A percentile compares a stretch with the other conserved stretches of the same genome.
Conservation (phyloP, 78 protist species). For the Emiliania huxleyi region DNA sequence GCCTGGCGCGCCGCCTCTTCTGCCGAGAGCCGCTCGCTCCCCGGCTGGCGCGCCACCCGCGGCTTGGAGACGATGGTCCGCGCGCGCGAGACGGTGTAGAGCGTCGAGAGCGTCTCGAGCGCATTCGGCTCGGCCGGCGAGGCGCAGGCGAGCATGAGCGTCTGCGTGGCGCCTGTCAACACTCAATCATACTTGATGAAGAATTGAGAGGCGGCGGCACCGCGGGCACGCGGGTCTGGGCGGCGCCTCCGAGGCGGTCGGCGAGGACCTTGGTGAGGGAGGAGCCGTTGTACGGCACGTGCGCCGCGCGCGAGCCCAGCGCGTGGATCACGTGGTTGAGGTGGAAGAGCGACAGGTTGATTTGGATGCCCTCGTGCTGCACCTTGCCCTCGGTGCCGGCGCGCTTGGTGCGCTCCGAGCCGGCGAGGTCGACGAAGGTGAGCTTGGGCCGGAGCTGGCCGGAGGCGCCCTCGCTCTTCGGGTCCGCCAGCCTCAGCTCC, state of each 20-base stretch:
- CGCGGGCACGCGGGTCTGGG: too few relatives aligned
- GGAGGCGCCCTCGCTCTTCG: not conserved
- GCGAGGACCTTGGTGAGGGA: not conserved
- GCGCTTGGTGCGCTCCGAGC: slow-evolving; percentile 47
- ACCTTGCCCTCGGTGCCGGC: slow-evolving; percentile 6
- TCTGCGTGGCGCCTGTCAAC: not conserved
- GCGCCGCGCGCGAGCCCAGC: not conserved
- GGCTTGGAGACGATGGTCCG: not conserved
- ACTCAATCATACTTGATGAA: too few relatives aligned
- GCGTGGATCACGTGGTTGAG: not conserved
- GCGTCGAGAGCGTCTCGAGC: not conserved
- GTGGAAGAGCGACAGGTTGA: not conserved
- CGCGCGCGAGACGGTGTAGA: not conserved
- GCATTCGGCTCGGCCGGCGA: not conserved
- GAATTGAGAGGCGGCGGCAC: too few relatives aligned
- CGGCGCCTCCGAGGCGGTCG: not conserved
- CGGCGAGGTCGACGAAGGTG: slow-evolving; percentile 39
- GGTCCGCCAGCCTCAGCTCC: not conserved
- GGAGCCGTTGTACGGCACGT: not conserved
- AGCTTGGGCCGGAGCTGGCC: not conserved
- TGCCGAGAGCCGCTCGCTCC: not conserved
- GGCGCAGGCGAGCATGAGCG: not conserved
- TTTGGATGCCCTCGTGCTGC: slow-evolving; percentile 73
- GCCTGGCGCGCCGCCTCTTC: not conserved
- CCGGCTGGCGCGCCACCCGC: not conserved